Base-by-base conservation (phyloP, 305 asterid species). In the Stenogyne calaminthoides region DNA sequence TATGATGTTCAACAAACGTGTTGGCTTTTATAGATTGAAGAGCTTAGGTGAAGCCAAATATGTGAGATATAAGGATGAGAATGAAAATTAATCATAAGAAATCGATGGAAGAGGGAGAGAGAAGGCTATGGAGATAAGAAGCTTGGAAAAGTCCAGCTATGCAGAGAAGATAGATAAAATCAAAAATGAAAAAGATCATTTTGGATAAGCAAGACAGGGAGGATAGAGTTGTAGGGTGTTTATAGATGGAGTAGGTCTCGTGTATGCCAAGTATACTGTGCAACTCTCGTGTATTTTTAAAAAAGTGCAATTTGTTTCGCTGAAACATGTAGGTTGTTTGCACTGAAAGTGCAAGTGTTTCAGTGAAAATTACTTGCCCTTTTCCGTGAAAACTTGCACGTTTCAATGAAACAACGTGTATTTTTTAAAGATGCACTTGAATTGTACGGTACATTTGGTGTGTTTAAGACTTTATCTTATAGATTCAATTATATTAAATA, bases 1-100 rank as follows among this genome's bases (percentile, higher is more conserved):
- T 67, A 7, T 36, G 18, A 40, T 5, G 6, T 44, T 54, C 11
- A 62, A 67, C 25, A 57, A 44, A 34, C 0, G 14, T 39, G 18
- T 7, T n/a, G 18, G 66, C 34, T 71, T 75, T 75, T 75, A 60
- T 67, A 71, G 37, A 40, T 7, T 36, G 9, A 32, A n/a, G 19
- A 60, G n/a, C 2, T 46, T 3, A 29, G 18, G 52, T 46, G 52
- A 46, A 9, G 18, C 52, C 52, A 29, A 29, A 4, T 1, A 49
- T 9, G 20, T n/a, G 3, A 7, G 20, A n/a, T n/a, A 49, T 49
- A 49, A 20, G 2, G 20, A 49, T 49, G 20, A 49, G 56, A 15
- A 49, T 49, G 56, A 49, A 49, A 15, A 29, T 1, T 4, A 29
- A 29, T 1, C 0, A 3, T 6, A 49, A n/a, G n/a, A n/a, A n/a